phyloP scores from a whole-genome alignment of 2,329 filamentous ascomycete genomes.

The Teratosphaeria pseudoeucalypti region DNA sequence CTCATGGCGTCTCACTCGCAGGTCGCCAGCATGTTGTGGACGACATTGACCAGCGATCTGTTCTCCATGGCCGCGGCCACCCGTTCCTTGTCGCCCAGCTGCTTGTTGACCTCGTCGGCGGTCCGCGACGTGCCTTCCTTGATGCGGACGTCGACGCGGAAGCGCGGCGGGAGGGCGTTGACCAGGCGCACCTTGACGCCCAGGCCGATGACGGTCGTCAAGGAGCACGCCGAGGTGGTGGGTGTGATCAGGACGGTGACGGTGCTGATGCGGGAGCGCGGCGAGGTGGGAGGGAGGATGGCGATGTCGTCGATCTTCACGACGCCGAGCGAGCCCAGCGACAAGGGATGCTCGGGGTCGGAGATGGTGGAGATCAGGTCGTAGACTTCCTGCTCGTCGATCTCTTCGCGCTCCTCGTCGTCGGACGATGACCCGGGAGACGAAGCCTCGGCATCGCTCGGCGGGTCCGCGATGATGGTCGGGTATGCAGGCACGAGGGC shows the following conservation, averaged over 20 bases:
- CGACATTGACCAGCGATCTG: constrained; percentile 72
- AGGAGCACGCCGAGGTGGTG: constrained; percentile 91
- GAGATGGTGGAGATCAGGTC: constrained; percentile 92
- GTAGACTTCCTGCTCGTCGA: constrained; percentile 96
- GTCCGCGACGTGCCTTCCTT: constrained; percentile 95
- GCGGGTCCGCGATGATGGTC: constrained; percentile 28
- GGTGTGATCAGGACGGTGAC: constrained; percentile 87
- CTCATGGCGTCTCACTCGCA: constrained; percentile 18
- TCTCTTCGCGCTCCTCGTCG: constrained; percentile 62
- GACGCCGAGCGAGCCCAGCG: constrained; percentile 83
- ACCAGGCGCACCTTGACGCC: constrained; percentile 86
- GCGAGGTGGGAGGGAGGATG: constrained; percentile 58
- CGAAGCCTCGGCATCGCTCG: constrained; percentile 22
- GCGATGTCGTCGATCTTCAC: constrained; percentile 92
- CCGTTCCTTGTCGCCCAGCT: constrained; percentile 89
- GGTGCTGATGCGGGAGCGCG: constrained; percentile 54
- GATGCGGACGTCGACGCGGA: constrained; percentile 82
- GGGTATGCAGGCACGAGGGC: constrained; percentile 40
- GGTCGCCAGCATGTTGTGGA: constrained; percentile 73
- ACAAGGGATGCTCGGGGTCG: constrained; percentile 92
- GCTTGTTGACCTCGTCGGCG: constrained; percentile 92
- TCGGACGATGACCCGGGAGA: constrained; percentile 26
- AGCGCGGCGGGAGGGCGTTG: constrained; percentile 81
- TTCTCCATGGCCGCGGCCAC: constrained; percentile 94
- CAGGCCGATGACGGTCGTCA: constrained; percentile 91